Conservation (phyloP, 2,329 filamentous ascomycete species). For the Colletotrichum gloeosporioides region DNA sequence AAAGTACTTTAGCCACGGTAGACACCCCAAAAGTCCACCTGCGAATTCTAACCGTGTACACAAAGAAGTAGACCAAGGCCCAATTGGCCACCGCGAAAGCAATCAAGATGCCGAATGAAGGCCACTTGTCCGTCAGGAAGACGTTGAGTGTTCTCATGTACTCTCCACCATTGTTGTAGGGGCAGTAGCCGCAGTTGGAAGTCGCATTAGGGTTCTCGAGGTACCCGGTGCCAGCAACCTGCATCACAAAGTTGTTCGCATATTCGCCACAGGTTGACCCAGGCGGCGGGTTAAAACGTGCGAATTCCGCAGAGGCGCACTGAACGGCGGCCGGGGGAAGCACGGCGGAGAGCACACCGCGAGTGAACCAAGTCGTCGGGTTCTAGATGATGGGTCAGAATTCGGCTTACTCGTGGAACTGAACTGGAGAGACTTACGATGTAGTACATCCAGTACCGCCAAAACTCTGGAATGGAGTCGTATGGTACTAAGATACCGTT, state of each 20-base stretch:
- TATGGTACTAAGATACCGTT: conserved; percentile 67
- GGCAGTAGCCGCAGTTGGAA: conserved; percentile 72
- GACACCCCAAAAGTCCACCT: conserved; percentile 71
- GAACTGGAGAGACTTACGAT: neutral
- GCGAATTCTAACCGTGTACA: conserved; percentile 73
- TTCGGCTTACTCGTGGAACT: neutral
- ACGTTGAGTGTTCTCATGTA: conserved; percentile 66
- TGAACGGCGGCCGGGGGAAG: conserved; percentile 32
- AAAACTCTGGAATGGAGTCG: conserved; percentile 39
- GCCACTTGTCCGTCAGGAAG: conserved; percentile 66
- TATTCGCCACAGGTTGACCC: conserved; percentile 70
- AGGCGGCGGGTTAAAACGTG: conserved; percentile 63
- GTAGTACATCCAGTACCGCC: conserved; percentile 39
- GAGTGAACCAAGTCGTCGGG: conserved; percentile 17
- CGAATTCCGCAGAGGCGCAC: conserved; percentile 43
- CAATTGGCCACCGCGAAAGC: conserved; percentile 75
- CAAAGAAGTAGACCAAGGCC: conserved; percentile 77
- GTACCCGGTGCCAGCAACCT: conserved; percentile 56
- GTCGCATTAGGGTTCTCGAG: conserved; percentile 66
- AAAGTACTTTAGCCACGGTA: neutral
- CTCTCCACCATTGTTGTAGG: conserved; percentile 60
- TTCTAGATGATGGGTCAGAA: neutral
- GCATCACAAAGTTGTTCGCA: conserved; percentile 61
- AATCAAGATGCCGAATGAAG: conserved; percentile 70
- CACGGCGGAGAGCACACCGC: conserved; percentile 17